These are phyloP conservation scores for Keqinozyma sinolaborantium DNA, from an alignment of 1,139 yeast genomes.

Conservation along the genomic window DNA sequence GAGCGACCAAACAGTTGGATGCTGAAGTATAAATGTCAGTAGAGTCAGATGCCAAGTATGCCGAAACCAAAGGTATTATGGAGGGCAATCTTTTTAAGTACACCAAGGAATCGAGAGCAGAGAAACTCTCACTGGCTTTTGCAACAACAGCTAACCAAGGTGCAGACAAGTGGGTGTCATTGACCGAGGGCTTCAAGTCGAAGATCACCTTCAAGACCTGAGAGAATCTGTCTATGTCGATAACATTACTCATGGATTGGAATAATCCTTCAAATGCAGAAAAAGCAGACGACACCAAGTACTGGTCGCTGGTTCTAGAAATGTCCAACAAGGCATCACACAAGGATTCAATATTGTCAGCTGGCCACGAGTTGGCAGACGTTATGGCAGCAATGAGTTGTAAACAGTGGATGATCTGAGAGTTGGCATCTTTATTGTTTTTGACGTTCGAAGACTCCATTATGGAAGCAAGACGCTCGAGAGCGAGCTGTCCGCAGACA, in stretches of 20 bases:
- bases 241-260: slow-evolving; percentile 64
- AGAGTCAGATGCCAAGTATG: slow-evolving; percentile 65
- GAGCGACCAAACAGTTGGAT: slow-evolving; percentile 81
- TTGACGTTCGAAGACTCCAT: slow-evolving; percentile 35
- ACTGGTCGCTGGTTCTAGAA: slow-evolving; percentile 83
- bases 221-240: slow-evolving; percentile 59
- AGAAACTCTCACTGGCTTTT: slow-evolving; percentile 72
- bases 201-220: slow-evolving; percentile 68
- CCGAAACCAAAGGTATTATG: slow-evolving; percentile 54
- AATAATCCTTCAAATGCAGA: slow-evolving; percentile 83
- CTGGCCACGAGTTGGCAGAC: slow-evolving; percentile 80
- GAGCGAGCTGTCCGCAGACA: slow-evolving; percentile 65
- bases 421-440: slow-evolving; percentile 43
- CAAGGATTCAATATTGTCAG: slow-evolving; percentile 60
- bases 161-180: slow-evolving; percentile 84
- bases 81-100: slow-evolving; percentile 57
- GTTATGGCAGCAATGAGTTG: slow-evolving; percentile 72
- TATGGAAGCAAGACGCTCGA: slow-evolving; percentile 50
- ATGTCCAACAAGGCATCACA: slow-evolving; percentile 75
- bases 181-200: slow-evolving; percentile 75
- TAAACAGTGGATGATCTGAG: slow-evolving; percentile 69
- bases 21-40: slow-evolving; percentile 72
- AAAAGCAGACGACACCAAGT: slow-evolving; percentile 75
- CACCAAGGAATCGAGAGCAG: slow-evolving; percentile 53
- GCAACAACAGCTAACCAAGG: slow-evolving; percentile 96